These are phyloP conservation scores for Fusarium vanettenii DNA, from an alignment of 2,329 filamentous ascomycete genomes.

Conservation along the genomic window DNA sequence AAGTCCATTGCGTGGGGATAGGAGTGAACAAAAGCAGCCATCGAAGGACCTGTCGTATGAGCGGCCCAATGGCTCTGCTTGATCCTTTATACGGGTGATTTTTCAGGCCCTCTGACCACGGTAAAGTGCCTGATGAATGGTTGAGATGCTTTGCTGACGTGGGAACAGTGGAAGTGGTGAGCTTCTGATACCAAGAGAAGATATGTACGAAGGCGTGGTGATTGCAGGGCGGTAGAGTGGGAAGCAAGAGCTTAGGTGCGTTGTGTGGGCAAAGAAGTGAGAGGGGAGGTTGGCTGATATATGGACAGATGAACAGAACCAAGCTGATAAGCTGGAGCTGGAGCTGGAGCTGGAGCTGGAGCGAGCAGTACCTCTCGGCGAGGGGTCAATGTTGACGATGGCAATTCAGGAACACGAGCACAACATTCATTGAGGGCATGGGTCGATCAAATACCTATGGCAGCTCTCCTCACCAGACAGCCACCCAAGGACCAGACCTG, in stretches of 20 bases:
- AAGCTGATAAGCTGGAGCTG: neutral
- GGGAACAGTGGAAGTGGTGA: neutral
- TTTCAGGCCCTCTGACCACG: neutral
- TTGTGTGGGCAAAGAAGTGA: neutral
- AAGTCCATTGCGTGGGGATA: conserved; percentile 33
- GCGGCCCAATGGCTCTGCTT: conserved; percentile 1
- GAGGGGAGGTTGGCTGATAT: conserved; percentile 18
- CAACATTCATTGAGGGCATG: conserved; percentile 12
- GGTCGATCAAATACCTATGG: conserved; percentile 24
- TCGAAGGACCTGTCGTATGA: conserved; percentile 1
- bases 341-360: neutral
- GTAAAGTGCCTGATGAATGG: neutral
- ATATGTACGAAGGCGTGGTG: neutral
- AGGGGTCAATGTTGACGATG: conserved; percentile 5
- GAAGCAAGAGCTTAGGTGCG: neutral
- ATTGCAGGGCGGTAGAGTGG: neutral
- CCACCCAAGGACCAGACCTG: conserved; percentile 9
- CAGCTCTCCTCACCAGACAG: conserved; percentile 27
- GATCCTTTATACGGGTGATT: neutral
- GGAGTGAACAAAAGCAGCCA: conserved; percentile 35
- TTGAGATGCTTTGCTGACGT: neutral
- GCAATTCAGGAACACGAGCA: conserved; percentile 3
- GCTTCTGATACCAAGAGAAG: neutral
- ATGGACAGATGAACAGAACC: conserved; percentile 18
- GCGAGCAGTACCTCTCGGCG: conserved; percentile 3